Base-by-base conservation (phyloP, 331 rosid species). In the Cydonia oblonga region DNA sequence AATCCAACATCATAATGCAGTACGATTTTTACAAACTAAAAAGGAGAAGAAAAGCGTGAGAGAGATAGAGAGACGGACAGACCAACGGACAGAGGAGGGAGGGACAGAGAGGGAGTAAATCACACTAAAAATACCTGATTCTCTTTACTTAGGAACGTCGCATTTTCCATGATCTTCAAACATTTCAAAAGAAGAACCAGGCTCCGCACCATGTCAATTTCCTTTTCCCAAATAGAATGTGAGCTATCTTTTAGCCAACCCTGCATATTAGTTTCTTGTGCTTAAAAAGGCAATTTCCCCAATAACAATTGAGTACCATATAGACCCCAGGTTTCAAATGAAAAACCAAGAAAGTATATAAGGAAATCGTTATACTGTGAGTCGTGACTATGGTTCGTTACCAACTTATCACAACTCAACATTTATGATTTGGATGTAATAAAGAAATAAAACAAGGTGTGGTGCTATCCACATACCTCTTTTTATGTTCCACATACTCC, bases 151-250 rank as follows among this genome's bases (percentile, higher is more conserved):
- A 95, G 86, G 73, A 91, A 91, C 33, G 99, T 88, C 8, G 99
- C 97, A 81, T 95, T 95, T 84, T 95, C 97, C 99, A 95, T 95
- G 64, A 95, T 90, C 88, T 91, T 91, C 88, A 95, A 84, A 81
- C 99, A 88, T 83, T 91, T 95, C 79, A 91, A 96, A 70, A 95
- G 96, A 46, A 84, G 75, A 75, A 85, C 81, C 61, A 95, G 78
- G 79, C 88, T 80, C 81, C 79, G 83, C 60, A 84, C 81, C 77
- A 80, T 80, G 51, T 81, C 78, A 28, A 62, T 75, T 78, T 84
- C 85, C 71, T 69, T 77, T 78, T 78, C 84, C 79, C 73, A 82
- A 38, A 84, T 71, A 63, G 89, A 80, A 52, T 75, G 81, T 29
- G 85, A 81, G 65, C 71, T 52, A 79, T 18, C 66, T 67, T 83